These are phyloP conservation scores for Xylaria sp. DNA, from an alignment of 2,329 filamentous ascomycete species.

Conservation along the genomic window DNA sequence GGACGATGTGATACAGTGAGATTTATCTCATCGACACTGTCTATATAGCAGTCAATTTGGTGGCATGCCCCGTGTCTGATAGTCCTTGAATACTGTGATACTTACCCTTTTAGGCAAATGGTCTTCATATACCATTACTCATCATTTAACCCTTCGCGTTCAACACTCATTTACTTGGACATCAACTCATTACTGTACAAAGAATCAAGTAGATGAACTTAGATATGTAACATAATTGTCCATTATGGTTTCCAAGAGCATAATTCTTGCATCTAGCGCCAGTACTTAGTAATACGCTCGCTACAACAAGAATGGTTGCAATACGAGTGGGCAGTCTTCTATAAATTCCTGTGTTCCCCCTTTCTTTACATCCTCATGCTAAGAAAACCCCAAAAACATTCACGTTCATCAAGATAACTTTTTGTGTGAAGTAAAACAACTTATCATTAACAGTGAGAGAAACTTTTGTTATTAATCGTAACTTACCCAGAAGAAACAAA, in stretches of 20 bases:
- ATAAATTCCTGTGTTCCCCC: not conserved
- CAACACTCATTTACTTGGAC: not conserved
- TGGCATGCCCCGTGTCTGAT: too few relatives aligned
- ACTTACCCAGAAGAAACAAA: too few relatives aligned
- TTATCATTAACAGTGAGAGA: too few relatives aligned
- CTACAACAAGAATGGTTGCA: not conserved
- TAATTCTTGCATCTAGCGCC: not conserved
- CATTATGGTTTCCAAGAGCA: not conserved
- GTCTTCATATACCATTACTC: slow-evolving; percentile 30
- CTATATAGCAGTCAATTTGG: too few relatives aligned
- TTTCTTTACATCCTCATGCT: too few relatives aligned
- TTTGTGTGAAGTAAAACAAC: not conserved
- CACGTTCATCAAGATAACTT: too few relatives aligned
- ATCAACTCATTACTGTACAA: not conserved
- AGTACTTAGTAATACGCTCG: not conserved
- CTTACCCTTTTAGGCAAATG: slow-evolving; percentile 41
- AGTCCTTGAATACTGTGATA: slow-evolving; percentile 21
- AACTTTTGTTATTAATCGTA: too few relatives aligned
- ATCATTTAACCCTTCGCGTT: slow-evolving; percentile 8
- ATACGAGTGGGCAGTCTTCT: not conserved
- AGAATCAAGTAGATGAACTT: not conserved
- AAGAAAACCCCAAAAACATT: too few relatives aligned
- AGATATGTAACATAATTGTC: not conserved
- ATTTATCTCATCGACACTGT: not conserved
- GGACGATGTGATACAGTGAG: not conserved